Percentiles rank a stretch among this genome's conserved stretches.
These are phyloP conservation scores for Arthroderma sp. DNA, from an alignment of 2,329 filamentous ascomycete genomes.

Conservation along the genomic window DNA sequence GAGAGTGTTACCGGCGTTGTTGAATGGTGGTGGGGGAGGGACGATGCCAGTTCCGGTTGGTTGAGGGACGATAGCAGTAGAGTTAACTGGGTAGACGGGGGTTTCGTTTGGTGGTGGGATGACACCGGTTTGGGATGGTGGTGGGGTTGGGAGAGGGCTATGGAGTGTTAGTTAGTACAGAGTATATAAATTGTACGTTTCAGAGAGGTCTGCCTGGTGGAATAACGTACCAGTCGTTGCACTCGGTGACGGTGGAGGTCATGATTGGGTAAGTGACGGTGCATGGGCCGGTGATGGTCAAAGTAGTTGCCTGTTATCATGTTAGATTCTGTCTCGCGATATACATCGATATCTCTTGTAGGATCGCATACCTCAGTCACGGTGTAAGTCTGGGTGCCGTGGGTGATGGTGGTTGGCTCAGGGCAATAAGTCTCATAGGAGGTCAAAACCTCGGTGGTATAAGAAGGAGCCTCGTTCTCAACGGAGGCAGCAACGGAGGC, in stretches of 20 bases:
- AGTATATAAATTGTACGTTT: not conserved
- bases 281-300: constrained; percentile 61
- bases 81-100: constrained; percentile 12
- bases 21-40: constrained; percentile 12
- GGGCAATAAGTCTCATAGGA: constrained; percentile 62
- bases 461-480: constrained; percentile 7
- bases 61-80: constrained; percentile 12
- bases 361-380: constrained; percentile 44
- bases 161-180: constrained; percentile 8
- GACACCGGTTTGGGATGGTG: constrained; percentile 13
- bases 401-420: constrained; percentile 48
- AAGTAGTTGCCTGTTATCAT: constrained; percentile 44
- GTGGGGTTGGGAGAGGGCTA: constrained; percentile 8
- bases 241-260: constrained; percentile 40
- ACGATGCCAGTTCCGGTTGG: constrained; percentile 13
- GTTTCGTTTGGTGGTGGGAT: constrained; percentile 10
- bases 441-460: constrained; percentile 34
- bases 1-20: constrained; percentile 22
- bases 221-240: constrained; percentile 27
- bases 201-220: not conserved
- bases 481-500: constrained; percentile 22
- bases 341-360: not conserved
- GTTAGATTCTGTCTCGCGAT: not conserved
- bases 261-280: constrained; percentile 43
- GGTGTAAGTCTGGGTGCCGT: constrained; percentile 55